phyloP scores from a whole-genome alignment of 1,284 basidiomycete species.

The Peniophora sp. region DNA sequence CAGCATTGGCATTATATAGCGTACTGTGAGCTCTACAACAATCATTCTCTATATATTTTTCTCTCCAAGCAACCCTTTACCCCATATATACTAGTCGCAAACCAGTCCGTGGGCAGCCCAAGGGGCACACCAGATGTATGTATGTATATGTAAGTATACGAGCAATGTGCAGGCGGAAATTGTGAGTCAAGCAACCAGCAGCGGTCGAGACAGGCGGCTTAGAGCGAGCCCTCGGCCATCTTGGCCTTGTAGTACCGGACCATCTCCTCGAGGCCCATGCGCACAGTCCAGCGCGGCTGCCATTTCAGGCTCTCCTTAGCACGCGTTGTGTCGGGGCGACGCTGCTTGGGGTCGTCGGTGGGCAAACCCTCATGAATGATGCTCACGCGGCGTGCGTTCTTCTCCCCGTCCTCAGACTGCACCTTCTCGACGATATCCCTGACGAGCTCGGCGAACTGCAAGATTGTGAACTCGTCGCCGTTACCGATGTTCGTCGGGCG shows the following conservation, averaged over 20 bases:
- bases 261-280: slow-evolving; percentile 92
- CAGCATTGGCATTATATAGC: too few relatives aligned
- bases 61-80: too few relatives aligned
- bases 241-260: slow-evolving; percentile 85
- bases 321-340: slow-evolving; percentile 86
- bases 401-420: slow-evolving; percentile 71
- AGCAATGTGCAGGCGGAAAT: too few relatives aligned
- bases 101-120: too few relatives aligned
- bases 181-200: too few relatives aligned
- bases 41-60: too few relatives aligned
- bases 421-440: slow-evolving; percentile 86
- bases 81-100: too few relatives aligned
- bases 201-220: neutral
- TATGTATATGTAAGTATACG: too few relatives aligned
- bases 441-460: slow-evolving; percentile 84
- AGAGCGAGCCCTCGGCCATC: slow-evolving; percentile 76
- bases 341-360: slow-evolving; percentile 90
- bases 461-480: slow-evolving; percentile 90
- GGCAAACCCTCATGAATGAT: slow-evolving; percentile 85
- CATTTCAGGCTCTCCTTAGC: slow-evolving; percentile 84
- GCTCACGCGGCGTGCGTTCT: slow-evolving; percentile 48
- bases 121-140: too few relatives aligned
- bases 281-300: slow-evolving; percentile 90
- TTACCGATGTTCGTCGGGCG: slow-evolving; percentile 96
- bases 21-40: too few relatives aligned